These are phyloP conservation scores for Lablab purpureus DNA, from an alignment of 306 rosid species.

Conservation along the genomic window DNA sequence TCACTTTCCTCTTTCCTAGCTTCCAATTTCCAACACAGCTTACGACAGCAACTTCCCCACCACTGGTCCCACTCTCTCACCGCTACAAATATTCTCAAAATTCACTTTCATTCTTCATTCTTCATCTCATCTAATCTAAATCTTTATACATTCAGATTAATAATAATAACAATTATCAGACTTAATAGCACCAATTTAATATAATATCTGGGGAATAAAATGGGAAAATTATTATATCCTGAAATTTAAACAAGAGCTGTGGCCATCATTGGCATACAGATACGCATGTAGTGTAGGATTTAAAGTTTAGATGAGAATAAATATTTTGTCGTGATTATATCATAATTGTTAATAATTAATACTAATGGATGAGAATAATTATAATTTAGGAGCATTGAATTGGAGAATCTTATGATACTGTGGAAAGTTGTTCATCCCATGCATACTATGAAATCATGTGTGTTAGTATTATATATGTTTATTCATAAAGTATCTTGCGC, in stretches of 20 bases:
- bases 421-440: constrained; percentile 18
- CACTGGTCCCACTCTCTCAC: constrained; percentile 45
- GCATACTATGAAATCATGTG: too few relatives aligned
- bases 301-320: constrained; percentile 2
- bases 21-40: constrained; percentile 53
- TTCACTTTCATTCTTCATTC: constrained; percentile 42
- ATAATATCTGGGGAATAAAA: too few relatives aligned
- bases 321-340: constrained; percentile 35
- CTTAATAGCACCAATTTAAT: too few relatives aligned
- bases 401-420: constrained; percentile 25
- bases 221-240: background rate
- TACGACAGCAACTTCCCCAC: constrained; percentile 40
- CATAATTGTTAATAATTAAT: constrained; percentile 29
- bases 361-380: constrained; percentile 2
- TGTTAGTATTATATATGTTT: too few relatives aligned
- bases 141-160: too few relatives aligned
- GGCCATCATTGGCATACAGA: constrained; percentile 24
- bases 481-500: constrained; percentile 29
- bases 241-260: constrained; percentile 22
- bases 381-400: constrained; percentile 33
- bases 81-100: constrained; percentile 32
- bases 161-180: too few relatives aligned
- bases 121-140: constrained; percentile 19
- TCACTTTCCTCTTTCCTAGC: constrained; percentile 26
- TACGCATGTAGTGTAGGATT: constrained; percentile 40